Evolutionary conservation across 192 early-diverging fungal species (phyloP), one percentile per base, ranked within the genome.

Genomic region (Coemansia javaensis): DNA sequence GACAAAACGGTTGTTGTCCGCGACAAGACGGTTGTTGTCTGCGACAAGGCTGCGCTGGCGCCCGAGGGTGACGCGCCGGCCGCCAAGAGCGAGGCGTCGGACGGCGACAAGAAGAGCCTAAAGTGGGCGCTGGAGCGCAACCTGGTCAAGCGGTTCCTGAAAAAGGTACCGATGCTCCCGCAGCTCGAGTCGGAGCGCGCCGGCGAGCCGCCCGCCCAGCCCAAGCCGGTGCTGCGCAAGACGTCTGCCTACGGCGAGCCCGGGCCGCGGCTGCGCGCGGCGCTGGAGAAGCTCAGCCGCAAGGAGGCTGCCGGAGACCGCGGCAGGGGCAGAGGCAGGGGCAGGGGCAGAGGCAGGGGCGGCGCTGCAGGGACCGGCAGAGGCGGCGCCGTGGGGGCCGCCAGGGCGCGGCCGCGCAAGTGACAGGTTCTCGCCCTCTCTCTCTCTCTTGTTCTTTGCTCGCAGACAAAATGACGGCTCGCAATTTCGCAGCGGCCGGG

Each of bases 401-500:
- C n/a, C n/a, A n/a, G n/a, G n/a, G n/a, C n/a, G 32, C 31, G 23
- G 38, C 50, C 37, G 28, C 12, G n/a, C 21, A 56, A 41, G 23
- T 25, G 15, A n/a, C 22, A 7, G 17, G 23, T 20, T 25, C 5
- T n/a, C 7, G 11, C 23, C 25, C 27, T 17, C 12, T 33, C 27
- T 44, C 31, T 45, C 8, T 40, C 30, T 34, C 2, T 45, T 39
- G 24, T 47, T 15, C 12, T 23, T 25, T 24, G 12, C 25, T 18
- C 21, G 23, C 20, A 15, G 33, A 41, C 44, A 50, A 15, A 56
- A 63, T 70, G 50, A 41, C 69, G 5, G 46, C 50, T 16, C 52
- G 58, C 28, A 44, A 47, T 25, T 74, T 74, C 42, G 61, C 77
- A 24, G 44, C 58, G 8, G 53, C 59, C n/a, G 85, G 88, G 14